Conservation (phyloP, 441 rosid genomes). For the Populus trichocarpa region DNA sequence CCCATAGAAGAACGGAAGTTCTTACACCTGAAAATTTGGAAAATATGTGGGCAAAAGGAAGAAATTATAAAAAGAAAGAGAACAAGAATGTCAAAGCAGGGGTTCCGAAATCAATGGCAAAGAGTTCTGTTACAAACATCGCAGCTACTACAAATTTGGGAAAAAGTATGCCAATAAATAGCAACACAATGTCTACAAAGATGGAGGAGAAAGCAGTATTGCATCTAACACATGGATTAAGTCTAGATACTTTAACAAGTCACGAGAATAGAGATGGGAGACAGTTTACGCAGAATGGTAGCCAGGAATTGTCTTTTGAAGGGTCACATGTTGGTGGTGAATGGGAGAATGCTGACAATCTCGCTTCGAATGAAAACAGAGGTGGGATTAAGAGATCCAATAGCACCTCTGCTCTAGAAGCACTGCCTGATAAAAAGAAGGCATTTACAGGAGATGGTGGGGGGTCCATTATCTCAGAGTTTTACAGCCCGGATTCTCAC, state of each 20-base stretch:
- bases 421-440: slow-evolving; percentile 44
- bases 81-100: slow-evolving; percentile 40
- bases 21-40: slow-evolving; percentile 98
- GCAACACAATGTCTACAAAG: slow-evolving; percentile 27
- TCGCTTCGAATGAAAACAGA: slow-evolving; percentile 46
- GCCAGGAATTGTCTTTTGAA: slow-evolving; percentile 31
- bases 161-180: slow-evolving; percentile 28
- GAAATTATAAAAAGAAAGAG: slow-evolving; percentile 84
- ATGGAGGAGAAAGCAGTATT: slow-evolving; percentile 35
- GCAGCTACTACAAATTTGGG: slow-evolving; percentile 20
- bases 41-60: slow-evolving; percentile 98
- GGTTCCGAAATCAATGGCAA: slow-evolving; percentile 28
- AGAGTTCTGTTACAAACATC: slow-evolving; percentile 21
- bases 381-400: slow-evolving; percentile 75
- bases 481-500: slow-evolving; percentile 56
- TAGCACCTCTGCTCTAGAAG: slow-evolving; percentile 70
- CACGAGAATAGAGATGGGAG: slow-evolving; percentile 18
- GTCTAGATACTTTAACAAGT: slow-evolving; percentile 34
- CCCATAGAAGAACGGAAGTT: slow-evolving; percentile 92
- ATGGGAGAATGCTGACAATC: slow-evolving; percentile 24
- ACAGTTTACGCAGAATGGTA: slow-evolving; percentile 25
- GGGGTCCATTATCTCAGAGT: slow-evolving; percentile 65
- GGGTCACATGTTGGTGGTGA: slow-evolving; percentile 23
- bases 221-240: slow-evolving; percentile 32
- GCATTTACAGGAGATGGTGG: slow-evolving; percentile 50